Conservation (phyloP, 192 early-diverging fungal species). For the Dimargaris cristalligena region DNA sequence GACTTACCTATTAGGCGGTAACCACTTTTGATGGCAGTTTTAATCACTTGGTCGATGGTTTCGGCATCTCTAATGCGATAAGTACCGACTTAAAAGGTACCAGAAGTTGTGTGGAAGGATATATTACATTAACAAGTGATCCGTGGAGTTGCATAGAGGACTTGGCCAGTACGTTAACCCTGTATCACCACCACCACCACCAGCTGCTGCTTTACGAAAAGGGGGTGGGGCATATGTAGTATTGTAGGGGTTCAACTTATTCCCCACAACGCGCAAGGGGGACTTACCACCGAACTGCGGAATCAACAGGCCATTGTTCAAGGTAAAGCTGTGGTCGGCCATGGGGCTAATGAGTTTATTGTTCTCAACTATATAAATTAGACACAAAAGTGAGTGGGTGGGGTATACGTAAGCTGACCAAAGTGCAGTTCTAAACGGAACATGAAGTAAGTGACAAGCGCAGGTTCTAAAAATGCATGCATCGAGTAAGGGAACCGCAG, state of each 20-base stretch:
- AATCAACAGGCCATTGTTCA: neutral
- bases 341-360: too few relatives aligned
- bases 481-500: too few relatives aligned
- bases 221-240: neutral
- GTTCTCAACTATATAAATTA: too few relatives aligned
- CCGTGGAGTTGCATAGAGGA: neutral
- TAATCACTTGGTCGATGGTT: neutral
- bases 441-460: too few relatives aligned
- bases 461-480: too few relatives aligned
- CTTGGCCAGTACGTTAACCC: neutral
- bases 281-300: neutral
- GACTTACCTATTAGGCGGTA: conserved; percentile 7
- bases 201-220: neutral
- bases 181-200: neutral
- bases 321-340: too few relatives aligned
- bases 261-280: neutral
- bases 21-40: neutral
- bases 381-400: too few relatives aligned
- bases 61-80: neutral
- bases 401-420: too few relatives aligned
- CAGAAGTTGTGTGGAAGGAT: neutral
- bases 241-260: too few relatives aligned
- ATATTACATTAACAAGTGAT: neutral
- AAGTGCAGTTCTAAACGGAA: too few relatives aligned
- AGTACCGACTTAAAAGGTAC: neutral